phyloP scores from a whole-genome alignment of 2,329 filamentous ascomycete species.

The Xylaria sp. region DNA sequence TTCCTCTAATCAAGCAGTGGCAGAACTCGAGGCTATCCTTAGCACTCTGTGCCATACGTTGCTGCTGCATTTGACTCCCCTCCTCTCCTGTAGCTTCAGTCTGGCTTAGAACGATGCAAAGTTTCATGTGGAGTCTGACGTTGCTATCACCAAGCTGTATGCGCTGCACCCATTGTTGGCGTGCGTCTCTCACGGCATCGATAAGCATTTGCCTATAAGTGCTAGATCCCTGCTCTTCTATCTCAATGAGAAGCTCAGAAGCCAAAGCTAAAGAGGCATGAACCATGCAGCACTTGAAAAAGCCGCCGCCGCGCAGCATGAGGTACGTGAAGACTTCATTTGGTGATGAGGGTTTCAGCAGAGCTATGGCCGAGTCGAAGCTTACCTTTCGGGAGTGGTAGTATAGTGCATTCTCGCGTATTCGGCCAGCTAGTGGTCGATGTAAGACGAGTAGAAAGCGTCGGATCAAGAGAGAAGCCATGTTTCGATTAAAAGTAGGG shows the following conservation, averaged over 20 bases:
- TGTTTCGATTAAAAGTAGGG: constrained; percentile 8
- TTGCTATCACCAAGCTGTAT: constrained; percentile 24
- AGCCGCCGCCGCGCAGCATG: constrained; percentile 21
- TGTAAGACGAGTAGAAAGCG: constrained; percentile 29
- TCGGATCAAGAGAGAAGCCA: constrained; percentile 22
- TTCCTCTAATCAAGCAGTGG: constrained; percentile 7
- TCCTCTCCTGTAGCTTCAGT: constrained; percentile 1
- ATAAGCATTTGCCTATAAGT: constrained; percentile 26
- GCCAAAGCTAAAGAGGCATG: constrained; percentile 24
- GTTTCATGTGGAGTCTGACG: constrained; percentile 28
- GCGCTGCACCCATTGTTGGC: constrained; percentile 18
- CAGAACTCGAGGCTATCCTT: constrained; percentile 25
- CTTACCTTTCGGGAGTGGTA: constrained; percentile 31
- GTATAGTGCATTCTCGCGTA: constrained; percentile 26
- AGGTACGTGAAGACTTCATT: constrained; percentile 12
- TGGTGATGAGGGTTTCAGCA: constrained; percentile 10
- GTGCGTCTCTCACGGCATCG: constrained; percentile 24
- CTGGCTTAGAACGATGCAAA: constrained; percentile 22
- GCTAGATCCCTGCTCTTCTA: constrained; percentile 18
- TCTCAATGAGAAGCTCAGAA: constrained; percentile 31
- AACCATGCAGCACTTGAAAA: constrained; percentile 17
- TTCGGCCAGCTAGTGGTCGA: constrained; percentile 23
- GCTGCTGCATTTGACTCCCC: neutral
- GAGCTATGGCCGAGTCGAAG: constrained; percentile 25
- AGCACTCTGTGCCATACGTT: constrained; percentile 19